A percentile compares a stretch with the other conserved stretches of the same genome.
These are phyloP conservation scores for Zea mays DNA, from an alignment of 176 grass and related monocot species.

Conservation along the genomic window Zm-B73-REFERENCE-NAM-5.0 NC_050096.1:170669001-170669500, in stretches of 20 bases:
- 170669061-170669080: background rate
- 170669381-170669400: background rate
- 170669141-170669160: background rate
- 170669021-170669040: slow-evolving; percentile 8
- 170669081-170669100: background rate
- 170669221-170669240: background rate
- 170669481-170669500: background rate
- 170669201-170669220: background rate
- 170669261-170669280: background rate
- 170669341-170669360: background rate
- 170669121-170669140: background rate
- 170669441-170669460: slow-evolving; percentile 32
- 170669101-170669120: background rate
- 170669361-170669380: no score
- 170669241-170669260: background rate
- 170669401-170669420: slow-evolving; percentile 22
- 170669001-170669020: slow-evolving; percentile 24
- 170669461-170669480: slow-evolving; percentile 28
- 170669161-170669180: background rate
- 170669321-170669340: background rate
- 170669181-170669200: background rate
- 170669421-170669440: background rate
- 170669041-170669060: background rate
- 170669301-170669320: slow-evolving; percentile 1
- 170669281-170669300: slow-evolving; percentile 4